These are phyloP conservation scores for Cucumis melo DNA, from an alignment of 306 rosid genomes.

Conservation along the genomic window DNA sequence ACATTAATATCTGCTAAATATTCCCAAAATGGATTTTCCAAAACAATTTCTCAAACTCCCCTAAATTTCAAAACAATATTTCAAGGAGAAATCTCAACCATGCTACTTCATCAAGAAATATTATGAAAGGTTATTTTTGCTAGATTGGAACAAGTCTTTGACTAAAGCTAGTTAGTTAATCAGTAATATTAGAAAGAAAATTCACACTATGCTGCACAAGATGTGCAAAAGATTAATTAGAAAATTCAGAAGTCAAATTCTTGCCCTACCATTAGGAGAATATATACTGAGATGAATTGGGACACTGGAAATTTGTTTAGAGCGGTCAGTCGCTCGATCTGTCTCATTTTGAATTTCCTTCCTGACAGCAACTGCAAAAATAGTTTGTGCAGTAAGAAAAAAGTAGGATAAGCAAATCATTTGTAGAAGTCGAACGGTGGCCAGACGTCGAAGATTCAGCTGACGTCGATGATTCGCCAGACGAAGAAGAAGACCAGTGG, in stretches of 20 bases:
- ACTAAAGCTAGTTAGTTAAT: neutral
- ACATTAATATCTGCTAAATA: neutral
- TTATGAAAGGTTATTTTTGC: neutral
- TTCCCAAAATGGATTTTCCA: neutral
- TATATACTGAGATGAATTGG: slow-evolving; percentile 93
- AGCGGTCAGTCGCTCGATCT: slow-evolving; percentile 88
- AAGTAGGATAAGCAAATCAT: neutral
- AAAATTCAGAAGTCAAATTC: neutral
- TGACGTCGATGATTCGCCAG: no score
- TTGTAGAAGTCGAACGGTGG: no score
- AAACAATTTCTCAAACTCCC: neutral
- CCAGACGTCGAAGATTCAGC: no score
- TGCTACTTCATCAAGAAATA: neutral
- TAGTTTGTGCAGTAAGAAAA: neutral
- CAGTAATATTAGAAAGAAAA: neutral
- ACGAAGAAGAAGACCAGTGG: no score
- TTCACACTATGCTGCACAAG: neutral
- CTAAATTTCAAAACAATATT: neutral
- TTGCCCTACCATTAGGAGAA: slow-evolving; percentile 67
- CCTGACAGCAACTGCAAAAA: slow-evolving; percentile 71
- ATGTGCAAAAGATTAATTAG: neutral
- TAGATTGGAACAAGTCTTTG: neutral
- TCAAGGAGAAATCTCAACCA: neutral
- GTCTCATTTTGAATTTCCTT: slow-evolving; percentile 94
- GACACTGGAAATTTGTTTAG: slow-evolving; percentile 64